Evolutionary conservation across 805 yeast species (phyloP).

Genomic region (Metschnikowia bowlesiae): DNA sequence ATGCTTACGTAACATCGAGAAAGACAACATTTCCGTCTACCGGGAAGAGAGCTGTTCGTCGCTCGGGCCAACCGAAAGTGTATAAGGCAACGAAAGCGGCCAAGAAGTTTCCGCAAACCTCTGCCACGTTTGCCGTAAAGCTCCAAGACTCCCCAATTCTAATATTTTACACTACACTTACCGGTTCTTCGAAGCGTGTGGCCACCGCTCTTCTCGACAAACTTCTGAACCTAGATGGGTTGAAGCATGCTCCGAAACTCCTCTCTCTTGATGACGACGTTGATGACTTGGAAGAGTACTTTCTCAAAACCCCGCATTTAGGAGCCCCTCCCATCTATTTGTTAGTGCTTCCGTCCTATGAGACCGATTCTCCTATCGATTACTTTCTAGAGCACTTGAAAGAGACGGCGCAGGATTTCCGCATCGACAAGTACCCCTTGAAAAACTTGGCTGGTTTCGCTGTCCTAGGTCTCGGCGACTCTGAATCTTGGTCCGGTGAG

Average conservation of each 20-base stretch:
- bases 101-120: slow-evolving; percentile 35
- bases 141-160: slow-evolving; percentile 53
- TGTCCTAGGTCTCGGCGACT: slow-evolving; percentile 84
- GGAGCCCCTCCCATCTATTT: slow-evolving; percentile 52
- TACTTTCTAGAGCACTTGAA: slow-evolving; percentile 74
- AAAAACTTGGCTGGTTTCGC: slow-evolving; percentile 69
- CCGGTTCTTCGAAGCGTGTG: slow-evolving; percentile 73
- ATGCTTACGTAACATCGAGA: slow-evolving; percentile 25
- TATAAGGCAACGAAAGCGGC: slow-evolving; percentile 36
- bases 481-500: slow-evolving; percentile 71
- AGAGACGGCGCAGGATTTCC: slow-evolving; percentile 79
- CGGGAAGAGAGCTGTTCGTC: slow-evolving; percentile 11
- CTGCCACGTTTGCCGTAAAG: slow-evolving; percentile 26
- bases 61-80: slow-evolving; percentile 36
- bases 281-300: slow-evolving; percentile 79
- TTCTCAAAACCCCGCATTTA: slow-evolving; percentile 54
- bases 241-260: slow-evolving; percentile 44
- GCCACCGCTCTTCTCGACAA: slow-evolving; percentile 50
- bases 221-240: slow-evolving; percentile 24
- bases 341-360: slow-evolving; percentile 82
- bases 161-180: slow-evolving; percentile 78
- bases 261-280: slow-evolving; percentile 74
- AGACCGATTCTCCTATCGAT: slow-evolving; percentile 88
- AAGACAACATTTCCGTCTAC: slow-evolving; percentile 16
- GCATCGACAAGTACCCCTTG: slow-evolving; percentile 80